phyloP scores from a whole-genome alignment of 257 asterid species.

The Vinca minor region DNA sequence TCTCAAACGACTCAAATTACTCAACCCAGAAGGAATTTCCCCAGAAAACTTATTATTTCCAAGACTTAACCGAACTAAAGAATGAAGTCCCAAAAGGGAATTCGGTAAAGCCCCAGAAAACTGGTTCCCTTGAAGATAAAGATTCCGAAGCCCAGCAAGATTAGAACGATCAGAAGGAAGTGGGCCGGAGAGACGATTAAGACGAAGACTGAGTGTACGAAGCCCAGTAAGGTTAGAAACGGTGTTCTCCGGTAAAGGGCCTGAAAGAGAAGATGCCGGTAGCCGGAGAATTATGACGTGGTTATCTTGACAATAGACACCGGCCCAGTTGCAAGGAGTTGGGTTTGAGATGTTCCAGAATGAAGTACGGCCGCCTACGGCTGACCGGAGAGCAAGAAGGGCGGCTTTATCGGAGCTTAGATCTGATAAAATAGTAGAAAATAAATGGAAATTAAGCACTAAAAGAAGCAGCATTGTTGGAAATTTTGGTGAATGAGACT shows the following conservation, averaged over 20 bases:
- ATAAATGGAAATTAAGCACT: background rate
- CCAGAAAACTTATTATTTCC: conserved; percentile 58
- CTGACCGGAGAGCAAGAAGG: conserved; percentile 10
- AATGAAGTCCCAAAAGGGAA: conserved; percentile 23
- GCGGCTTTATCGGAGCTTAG: conserved; percentile 12
- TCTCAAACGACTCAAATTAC: conserved; percentile 49
- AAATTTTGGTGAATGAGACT: background rate
- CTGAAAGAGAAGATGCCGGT: conserved; percentile 54
- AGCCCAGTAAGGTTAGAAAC: conserved; percentile 38
- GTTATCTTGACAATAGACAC: conserved; percentile 44
- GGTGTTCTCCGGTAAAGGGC: conserved; percentile 34
- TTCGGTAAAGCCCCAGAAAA: conserved; percentile 39
- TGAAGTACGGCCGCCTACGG: conserved; percentile 23
- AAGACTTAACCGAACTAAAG: conserved; percentile 46
- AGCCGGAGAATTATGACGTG: conserved; percentile 57
- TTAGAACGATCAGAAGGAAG: conserved; percentile 42
- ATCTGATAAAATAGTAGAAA: conserved; percentile 8
- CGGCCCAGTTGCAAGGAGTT: conserved; percentile 60
- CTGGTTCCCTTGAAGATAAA: conserved; percentile 51
- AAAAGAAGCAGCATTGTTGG: conserved; percentile 6
- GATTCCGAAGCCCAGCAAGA: conserved; percentile 42
- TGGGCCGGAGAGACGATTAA: conserved; percentile 52
- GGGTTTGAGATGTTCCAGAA: conserved; percentile 42
- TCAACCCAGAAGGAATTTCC: conserved; percentile 32
- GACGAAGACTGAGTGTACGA: conserved; percentile 58